Conservation (phyloP, 768 basidiomycete species). For the Tricholoma flavovirens region DNA sequence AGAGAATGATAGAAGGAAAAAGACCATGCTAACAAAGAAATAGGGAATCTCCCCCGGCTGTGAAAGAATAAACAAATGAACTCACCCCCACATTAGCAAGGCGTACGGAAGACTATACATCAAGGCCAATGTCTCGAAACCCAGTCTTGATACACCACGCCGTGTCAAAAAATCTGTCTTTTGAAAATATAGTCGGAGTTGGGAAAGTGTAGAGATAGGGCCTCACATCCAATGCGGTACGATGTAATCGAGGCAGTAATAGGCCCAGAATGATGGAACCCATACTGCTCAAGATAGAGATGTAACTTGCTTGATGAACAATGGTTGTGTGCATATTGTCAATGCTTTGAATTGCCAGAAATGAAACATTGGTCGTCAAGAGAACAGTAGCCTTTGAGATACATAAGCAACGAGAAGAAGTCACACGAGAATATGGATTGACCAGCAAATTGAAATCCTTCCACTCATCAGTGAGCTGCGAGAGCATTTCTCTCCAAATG, state of each 20-base stretch:
- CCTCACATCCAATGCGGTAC: neutral
- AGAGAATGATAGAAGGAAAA: slow-evolving; percentile 1
- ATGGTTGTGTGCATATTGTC: neutral
- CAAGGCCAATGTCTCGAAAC: slow-evolving; percentile 1
- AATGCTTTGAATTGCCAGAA: slow-evolving; percentile 1
- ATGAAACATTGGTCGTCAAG: neutral
- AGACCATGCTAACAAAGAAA: neutral
- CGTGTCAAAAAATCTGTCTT: slow-evolving; percentile 1
- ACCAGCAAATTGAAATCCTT: slow-evolving; percentile 1
- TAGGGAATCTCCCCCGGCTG: neutral
- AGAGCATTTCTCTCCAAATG: neutral
- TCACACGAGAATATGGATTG: neutral
- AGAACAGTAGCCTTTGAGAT: slow-evolving; percentile 1
- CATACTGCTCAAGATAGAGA: neutral
- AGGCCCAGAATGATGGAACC: neutral
- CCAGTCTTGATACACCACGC: slow-evolving; percentile 1
- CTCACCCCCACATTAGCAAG: slow-evolving; percentile 4
- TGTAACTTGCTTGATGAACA: slow-evolving; percentile 2
- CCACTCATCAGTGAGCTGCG: slow-evolving; percentile 1
- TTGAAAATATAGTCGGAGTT: neutral
- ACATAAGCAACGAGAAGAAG: neutral
- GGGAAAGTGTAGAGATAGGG: neutral
- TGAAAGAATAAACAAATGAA: neutral
- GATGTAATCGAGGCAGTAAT: neutral
- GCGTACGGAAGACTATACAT: slow-evolving; percentile 2